Evolutionary conservation across 2,329 filamentous ascomycete genomes (phyloP).

Genomic region (Colletotrichum zoysiae): DNA sequence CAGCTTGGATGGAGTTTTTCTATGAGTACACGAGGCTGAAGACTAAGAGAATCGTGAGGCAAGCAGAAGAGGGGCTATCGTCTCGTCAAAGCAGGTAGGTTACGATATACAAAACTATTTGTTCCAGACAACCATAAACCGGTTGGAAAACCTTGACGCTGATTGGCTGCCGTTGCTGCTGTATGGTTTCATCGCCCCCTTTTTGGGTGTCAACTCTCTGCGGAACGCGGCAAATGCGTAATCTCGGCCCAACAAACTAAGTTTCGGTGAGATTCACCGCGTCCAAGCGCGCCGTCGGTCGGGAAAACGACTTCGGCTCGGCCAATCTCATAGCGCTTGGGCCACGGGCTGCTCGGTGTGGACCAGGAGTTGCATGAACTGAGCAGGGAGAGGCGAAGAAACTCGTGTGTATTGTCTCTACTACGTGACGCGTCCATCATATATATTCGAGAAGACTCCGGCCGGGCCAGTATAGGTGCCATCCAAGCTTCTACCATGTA

Average conservation of each 20-base stretch:
- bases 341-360: neutral
- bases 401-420: neutral
- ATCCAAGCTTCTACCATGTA: neutral
- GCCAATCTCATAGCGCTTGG: neutral
- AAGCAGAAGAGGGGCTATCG: slow-evolving; percentile 2
- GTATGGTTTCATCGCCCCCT: slow-evolving; percentile 10
- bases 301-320: neutral
- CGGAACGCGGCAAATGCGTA: neutral
- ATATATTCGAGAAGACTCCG: neutral
- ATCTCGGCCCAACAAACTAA: neutral
- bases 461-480: neutral
- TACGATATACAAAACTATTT: neutral
- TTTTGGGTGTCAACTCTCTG: neutral
- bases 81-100: neutral
- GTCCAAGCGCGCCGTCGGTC: slow-evolving; percentile 4
- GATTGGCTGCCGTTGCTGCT: slow-evolving; percentile 1
- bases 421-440: neutral
- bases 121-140: neutral
- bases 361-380: no score
- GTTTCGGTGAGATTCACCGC: slow-evolving; percentile 9
- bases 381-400: neutral
- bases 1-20: neutral
- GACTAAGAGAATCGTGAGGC: neutral
- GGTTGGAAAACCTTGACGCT: neutral
- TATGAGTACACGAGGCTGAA: neutral